Evolutionary conservation across 1,284 basidiomycete species (phyloP).

Genomic region (Xerocomus cyaneibrunnescens): DNA sequence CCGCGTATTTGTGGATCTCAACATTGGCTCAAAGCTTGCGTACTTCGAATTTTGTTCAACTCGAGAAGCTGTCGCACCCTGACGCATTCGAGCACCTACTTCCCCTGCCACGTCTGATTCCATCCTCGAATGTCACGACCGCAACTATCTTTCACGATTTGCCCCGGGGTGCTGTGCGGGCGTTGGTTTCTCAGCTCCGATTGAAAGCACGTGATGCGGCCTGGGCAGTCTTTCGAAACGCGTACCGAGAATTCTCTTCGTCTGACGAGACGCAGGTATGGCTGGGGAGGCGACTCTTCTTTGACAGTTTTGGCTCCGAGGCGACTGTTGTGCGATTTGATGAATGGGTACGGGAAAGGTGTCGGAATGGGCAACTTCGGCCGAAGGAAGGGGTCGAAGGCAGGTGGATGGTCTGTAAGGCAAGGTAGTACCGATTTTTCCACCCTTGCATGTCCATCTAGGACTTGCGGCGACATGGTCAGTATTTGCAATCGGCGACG

Average conservation of each 20-base stretch:
- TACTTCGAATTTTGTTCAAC: conserved; percentile 49
- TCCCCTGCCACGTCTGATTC: conserved; percentile 2
- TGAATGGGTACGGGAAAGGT: conserved; percentile 51
- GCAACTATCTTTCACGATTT: conserved; percentile 26
- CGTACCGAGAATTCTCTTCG: conserved; percentile 61
- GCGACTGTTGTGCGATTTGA: conserved; percentile 23
- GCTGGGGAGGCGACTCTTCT: conserved; percentile 48
- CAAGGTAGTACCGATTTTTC: conserved; percentile 15
- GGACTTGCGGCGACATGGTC: neutral
- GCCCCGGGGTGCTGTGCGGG: conserved; percentile 42
- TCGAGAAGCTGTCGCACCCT: conserved; percentile 44
- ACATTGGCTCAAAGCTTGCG: conserved; percentile 49
- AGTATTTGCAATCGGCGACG: neutral
- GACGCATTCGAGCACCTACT: conserved; percentile 29
- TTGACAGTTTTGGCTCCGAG: conserved; percentile 38
- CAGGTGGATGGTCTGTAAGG: conserved; percentile 53
- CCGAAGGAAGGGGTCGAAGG: conserved; percentile 53
- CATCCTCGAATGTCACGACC: neutral
- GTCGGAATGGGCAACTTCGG: conserved; percentile 45
- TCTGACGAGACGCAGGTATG: conserved; percentile 45
- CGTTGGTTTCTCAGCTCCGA: conserved; percentile 48
- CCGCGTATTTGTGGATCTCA: conserved; percentile 47
- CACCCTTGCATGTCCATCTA: too few species aligned
- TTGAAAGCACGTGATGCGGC: conserved; percentile 49
- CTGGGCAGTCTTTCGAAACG: conserved; percentile 60